These are phyloP conservation scores for Komagataella ulmi DNA, from an alignment of 805 yeast species.

Conservation along the genomic window DNA sequence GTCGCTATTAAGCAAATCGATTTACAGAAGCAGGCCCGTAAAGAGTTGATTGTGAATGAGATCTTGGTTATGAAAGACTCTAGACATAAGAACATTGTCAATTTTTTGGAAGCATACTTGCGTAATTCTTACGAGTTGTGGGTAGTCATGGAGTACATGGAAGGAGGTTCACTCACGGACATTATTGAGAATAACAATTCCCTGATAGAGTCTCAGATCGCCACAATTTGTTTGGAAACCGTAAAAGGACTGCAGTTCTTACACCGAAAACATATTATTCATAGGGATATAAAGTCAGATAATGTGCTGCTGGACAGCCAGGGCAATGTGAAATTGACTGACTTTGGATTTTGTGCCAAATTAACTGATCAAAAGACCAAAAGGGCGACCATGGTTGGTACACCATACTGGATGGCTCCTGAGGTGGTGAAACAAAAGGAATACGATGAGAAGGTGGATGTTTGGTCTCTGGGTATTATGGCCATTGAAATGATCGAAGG, in stretches of 20 bases:
- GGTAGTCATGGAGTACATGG: slow-evolving; percentile 99
- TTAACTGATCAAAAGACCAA: slow-evolving; percentile 60
- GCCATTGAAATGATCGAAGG: slow-evolving; percentile 81
- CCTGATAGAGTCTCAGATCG: slow-evolving; percentile 90
- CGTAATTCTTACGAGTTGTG: slow-evolving; percentile 63
- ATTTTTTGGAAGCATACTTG: slow-evolving; percentile 77
- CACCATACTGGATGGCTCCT: slow-evolving; percentile 89
- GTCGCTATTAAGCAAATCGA: slow-evolving; percentile 98
- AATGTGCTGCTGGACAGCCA: slow-evolving; percentile 70
- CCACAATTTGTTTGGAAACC: slow-evolving; percentile 89
- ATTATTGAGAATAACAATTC: slow-evolving; percentile 78
- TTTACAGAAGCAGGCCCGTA: slow-evolving; percentile 86
- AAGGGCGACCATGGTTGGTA: slow-evolving; percentile 79
- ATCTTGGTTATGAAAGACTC: slow-evolving; percentile 92
- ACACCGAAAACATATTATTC: slow-evolving; percentile 88
- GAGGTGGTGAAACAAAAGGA: slow-evolving; percentile 73
- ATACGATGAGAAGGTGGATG: slow-evolving; percentile 71
- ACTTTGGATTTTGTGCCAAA: slow-evolving; percentile 66
- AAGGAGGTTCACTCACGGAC: slow-evolving; percentile 94
- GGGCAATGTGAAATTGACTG: slow-evolving; percentile 90
- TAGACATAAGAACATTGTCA: slow-evolving; percentile 84
- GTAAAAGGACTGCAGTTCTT: slow-evolving; percentile 74
- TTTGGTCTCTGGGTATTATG: slow-evolving; percentile 79
- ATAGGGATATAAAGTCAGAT: slow-evolving; percentile 92
- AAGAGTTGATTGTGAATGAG: slow-evolving; percentile 89